Evolutionary conservation across 2,329 filamentous ascomycete genomes (phyloP), one percentile per base, ranked within the genome.

Genomic region (Trichoderma brevicompactum): DNA sequence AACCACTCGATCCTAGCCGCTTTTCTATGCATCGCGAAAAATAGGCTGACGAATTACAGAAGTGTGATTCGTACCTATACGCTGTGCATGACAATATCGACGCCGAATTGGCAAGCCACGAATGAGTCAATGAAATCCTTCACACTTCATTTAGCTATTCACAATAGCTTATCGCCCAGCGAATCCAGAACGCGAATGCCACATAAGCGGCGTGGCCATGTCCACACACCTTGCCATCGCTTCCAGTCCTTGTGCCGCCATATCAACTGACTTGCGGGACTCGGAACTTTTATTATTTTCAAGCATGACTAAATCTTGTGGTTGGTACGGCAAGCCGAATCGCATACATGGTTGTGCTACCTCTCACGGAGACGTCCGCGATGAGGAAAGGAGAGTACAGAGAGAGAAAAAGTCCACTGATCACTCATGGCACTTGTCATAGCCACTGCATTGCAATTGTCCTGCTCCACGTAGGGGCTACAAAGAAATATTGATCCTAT

Each of bases 201-300:
- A 19, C 58, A 43, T 19, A 41, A 43, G 23, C 28, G n/a, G 23
- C 23, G 23, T 23, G 19, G 17, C 53, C 17, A 10, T 17, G n/a
- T 41, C 53, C 48, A 9, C 23, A 23, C 38, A 53, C 48, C 28
- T 38, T 15, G 17, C n/a, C 55, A 38, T 43, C 13, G 28, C 41
- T 28, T 53, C 28, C 28, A n/a, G 23, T 34, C n/a, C n/a, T 53
- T 23, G 59, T 62, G 48, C 48, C 36, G 59, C 59, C 59, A 49
- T 32, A 41, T 44, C n/a, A 12, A 9, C 23, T 15, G 28, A 15
- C 17, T 63, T 50, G 64, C 58, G 58, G 19, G 12, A 56, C 44
- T 56, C 64, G 64, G 64, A 52, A 53, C 46, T 34, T 55, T 65
- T 50, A 50, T 56, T 64, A 15, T 48, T 32, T 54, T 46, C 64